Evolutionary conservation across 495 filamentous ascomycete species (phyloP).

Genomic region (Melanomma pulvis-pyrius): DNA sequence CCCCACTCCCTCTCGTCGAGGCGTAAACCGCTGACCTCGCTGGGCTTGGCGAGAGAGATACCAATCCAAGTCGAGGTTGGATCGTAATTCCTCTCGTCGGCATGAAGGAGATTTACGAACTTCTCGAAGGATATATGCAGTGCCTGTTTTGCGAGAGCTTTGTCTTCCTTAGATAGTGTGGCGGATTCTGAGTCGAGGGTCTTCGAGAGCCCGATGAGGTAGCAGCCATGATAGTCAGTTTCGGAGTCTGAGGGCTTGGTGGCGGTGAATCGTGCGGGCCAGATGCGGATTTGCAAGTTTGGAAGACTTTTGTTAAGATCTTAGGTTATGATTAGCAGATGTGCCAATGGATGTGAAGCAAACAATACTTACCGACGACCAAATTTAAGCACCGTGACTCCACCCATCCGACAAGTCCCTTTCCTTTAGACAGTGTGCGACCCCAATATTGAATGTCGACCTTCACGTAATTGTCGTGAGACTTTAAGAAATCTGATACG

Average conservation of each 20-base stretch:
- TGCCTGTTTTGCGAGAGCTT: slow-evolving; percentile 43
- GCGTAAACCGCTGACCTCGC: slow-evolving; percentile 46
- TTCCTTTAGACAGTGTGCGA: slow-evolving; percentile 49
- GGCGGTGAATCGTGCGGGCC: slow-evolving; percentile 58
- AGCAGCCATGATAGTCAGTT: slow-evolving; percentile 55
- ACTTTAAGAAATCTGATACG: slow-evolving; percentile 50
- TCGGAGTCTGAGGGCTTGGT: slow-evolving; percentile 24
- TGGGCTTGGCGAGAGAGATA: slow-evolving; percentile 46
- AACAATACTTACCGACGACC: slow-evolving; percentile 50
- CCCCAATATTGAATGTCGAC: slow-evolving; percentile 63
- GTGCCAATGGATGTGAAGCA: background rate
- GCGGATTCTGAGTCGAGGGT: background rate
- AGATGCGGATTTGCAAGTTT: slow-evolving; percentile 55
- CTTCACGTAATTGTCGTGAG: slow-evolving; percentile 54
- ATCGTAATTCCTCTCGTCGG: slow-evolving; percentile 55
- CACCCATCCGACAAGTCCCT: slow-evolving; percentile 56
- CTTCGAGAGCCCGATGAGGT: slow-evolving; percentile 59
- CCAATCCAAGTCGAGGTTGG: slow-evolving; percentile 52
- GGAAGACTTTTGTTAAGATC: slow-evolving; percentile 54
- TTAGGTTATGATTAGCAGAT: slow-evolving; percentile 19
- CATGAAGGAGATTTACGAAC: slow-evolving; percentile 53
- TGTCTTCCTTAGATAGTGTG: slow-evolving; percentile 40
- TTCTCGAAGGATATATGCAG: slow-evolving; percentile 45
- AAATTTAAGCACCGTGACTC: slow-evolving; percentile 56
- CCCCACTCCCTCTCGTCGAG: slow-evolving; percentile 57